Base-by-base conservation (phyloP, 192 early-diverging fungal genomes). In the Coemansia sp. region DNA sequence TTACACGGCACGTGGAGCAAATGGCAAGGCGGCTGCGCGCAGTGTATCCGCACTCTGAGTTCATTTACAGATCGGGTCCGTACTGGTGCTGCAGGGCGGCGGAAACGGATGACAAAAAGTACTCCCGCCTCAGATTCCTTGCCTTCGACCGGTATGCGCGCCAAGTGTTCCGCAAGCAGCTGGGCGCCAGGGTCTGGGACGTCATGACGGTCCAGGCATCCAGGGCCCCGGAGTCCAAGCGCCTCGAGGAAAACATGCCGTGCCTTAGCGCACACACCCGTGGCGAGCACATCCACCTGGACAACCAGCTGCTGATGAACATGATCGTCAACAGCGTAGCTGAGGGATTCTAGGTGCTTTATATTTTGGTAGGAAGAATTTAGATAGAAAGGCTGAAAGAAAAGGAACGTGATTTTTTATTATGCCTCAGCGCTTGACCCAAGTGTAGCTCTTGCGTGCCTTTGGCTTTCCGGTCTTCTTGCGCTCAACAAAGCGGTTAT, bases 401-500 rank as follows among this genome's bases (percentile, higher is more conserved):
- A 23, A 42, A 39, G 25, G 10, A 39, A 35, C n/a, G n/a, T n/a
- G n/a, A 48, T 59, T 59, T 42, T 33, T 5, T 12, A 64, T 35
- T 31, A 51, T 48, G 43, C 29, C 18, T 72, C 75, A 87, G 51
- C 86, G 84, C 75, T 87, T 87, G 67, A 87, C 86, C 86, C 94
- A 95, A 20, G 91, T 91, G 78, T 91, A 91, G 82, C 88, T 90
- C 77, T 92, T 92, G 68, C 95, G 87, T n/a, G 94, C 93, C 84
- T 92, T 93, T 26, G 90, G 90, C 74, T 95, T 93, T 59, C 93
- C 93, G 34, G 94, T 92, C 91, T 98, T 98, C 81, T 98, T 98
- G 64, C 94, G 87, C 77, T 98, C 95, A 23, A 96, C 94, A 59
- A 86, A 86, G 67, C 92, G 85, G n/a, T 81, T 73, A 82, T 91